Evolutionary conservation across 2,329 filamentous ascomycete genomes (phyloP).

Genomic region (Cladosporium sp.): DNA sequence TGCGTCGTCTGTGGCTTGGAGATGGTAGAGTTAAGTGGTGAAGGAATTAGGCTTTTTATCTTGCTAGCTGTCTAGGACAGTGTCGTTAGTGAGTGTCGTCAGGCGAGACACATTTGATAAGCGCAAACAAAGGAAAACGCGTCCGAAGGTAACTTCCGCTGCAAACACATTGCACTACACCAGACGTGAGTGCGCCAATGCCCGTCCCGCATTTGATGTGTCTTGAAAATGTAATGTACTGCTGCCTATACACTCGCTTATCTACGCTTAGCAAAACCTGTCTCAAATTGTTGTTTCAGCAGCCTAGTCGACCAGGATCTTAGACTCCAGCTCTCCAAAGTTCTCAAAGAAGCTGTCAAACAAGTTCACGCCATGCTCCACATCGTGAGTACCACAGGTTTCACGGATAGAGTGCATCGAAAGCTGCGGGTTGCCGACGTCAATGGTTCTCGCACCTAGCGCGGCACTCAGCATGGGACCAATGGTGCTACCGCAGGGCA

Average conservation of each 20-base stretch:
- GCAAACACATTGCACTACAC: no score
- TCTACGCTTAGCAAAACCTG: background rate
- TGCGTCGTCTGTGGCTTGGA: no score
- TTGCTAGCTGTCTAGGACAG: no score
- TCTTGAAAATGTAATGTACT: background rate
- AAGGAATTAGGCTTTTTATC: no score
- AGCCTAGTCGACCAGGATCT: slow-evolving; percentile 71
- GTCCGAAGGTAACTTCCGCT: no score
- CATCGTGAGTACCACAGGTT: slow-evolving; percentile 82
- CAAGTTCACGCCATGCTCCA: slow-evolving; percentile 77
- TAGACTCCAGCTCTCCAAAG: slow-evolving; percentile 77
- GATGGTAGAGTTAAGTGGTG: no score
- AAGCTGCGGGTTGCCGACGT: slow-evolving; percentile 89
- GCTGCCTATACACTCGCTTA: background rate
- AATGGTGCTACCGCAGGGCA: slow-evolving; percentile 90
- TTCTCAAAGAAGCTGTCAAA: slow-evolving; percentile 84
- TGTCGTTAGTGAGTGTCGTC: no score
- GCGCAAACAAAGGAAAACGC: no score
- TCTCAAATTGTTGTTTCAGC: background rate
- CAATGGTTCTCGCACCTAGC: slow-evolving; percentile 81
- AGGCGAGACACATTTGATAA: no score
- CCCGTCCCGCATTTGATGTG: no score
- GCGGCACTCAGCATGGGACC: slow-evolving; percentile 91
- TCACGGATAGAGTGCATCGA: slow-evolving; percentile 97
- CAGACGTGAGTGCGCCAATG: no score